phyloP scores from a whole-genome alignment of 2,329 filamentous ascomycete species.

The Thermothelomyces thermophilus region DNA sequence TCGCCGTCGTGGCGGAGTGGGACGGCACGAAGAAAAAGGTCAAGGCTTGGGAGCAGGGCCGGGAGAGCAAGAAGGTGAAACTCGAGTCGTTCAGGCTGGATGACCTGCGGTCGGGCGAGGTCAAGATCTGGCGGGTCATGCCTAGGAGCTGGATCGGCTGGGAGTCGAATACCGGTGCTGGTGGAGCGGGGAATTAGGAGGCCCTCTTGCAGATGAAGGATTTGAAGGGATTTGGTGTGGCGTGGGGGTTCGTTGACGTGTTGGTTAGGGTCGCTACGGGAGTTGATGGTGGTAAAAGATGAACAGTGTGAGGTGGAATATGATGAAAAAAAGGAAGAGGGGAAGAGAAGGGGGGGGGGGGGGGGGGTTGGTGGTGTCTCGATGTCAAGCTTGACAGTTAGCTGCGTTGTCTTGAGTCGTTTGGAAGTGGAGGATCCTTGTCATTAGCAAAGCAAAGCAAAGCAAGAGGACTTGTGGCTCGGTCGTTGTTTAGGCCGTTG shows the following conservation, averaged over 20 bases:
- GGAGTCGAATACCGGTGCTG: constrained; percentile 46
- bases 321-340: too few species aligned
- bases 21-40: constrained; percentile 99
- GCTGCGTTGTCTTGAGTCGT: neutral
- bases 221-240: constrained; percentile 4
- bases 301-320: too few species aligned
- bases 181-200: constrained; percentile 67
- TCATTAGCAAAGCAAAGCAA: neutral
- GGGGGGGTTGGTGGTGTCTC: neutral
- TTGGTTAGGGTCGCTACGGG: constrained; percentile 19
- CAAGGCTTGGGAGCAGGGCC: constrained; percentile 86
- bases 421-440: neutral
- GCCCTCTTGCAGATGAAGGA: constrained; percentile 17
- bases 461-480: neutral
- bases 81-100: constrained; percentile 90
- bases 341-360: too few species aligned
- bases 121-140: constrained; percentile 96
- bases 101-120: constrained; percentile 86
- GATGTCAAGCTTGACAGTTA: neutral
- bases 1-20: constrained; percentile 90
- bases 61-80: constrained; percentile 90
- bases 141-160: constrained; percentile 87
- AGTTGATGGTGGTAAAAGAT: constrained; percentile 1
- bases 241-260: constrained; percentile 12
- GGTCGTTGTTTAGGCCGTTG: neutral